Percentiles rank a stretch among this genome's conserved stretches.
phyloP scores from a whole-genome alignment of 2,329 filamentous ascomycete genomes.

The Paradendryphiella salina region DNA sequence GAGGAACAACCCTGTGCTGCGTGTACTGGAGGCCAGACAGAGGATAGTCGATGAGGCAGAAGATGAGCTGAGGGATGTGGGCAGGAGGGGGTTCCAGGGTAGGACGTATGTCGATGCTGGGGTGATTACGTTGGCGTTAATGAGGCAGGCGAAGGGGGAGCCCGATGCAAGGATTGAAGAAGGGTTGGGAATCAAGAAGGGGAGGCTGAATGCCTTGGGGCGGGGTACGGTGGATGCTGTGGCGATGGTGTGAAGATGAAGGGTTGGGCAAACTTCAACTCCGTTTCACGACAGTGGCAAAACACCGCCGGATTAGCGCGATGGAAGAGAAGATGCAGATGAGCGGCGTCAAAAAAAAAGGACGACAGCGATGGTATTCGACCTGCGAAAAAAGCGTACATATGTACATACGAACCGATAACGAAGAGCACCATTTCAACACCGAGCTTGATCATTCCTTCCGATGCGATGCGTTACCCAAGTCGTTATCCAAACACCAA shows the following conservation, averaged over 20 bases:
- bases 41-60: slow-evolving; percentile 58
- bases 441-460: slow-evolving; percentile 12
- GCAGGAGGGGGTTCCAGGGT: slow-evolving; percentile 48
- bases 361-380: slow-evolving; percentile 17
- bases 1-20: slow-evolving; percentile 58
- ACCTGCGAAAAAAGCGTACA: slow-evolving; percentile 19
- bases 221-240: slow-evolving; percentile 32
- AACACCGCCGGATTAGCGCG: neutral
- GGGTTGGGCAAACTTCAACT: too few relatives aligned
- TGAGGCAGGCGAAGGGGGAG: slow-evolving; percentile 37
- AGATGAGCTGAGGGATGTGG: slow-evolving; percentile 54
- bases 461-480: slow-evolving; percentile 27
- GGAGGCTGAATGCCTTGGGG: slow-evolving; percentile 36
- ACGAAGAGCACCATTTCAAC: slow-evolving; percentile 9
- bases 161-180: slow-evolving; percentile 37
- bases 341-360: neutral
- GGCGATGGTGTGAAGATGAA: slow-evolving; percentile 13
- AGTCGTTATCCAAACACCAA: slow-evolving; percentile 29
- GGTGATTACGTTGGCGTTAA: slow-evolving; percentile 46
- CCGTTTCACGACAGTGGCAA: neutral
- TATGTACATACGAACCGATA: slow-evolving; percentile 25
- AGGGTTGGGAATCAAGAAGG: slow-evolving; percentile 39
- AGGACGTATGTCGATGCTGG: slow-evolving; percentile 52
- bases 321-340: neutral
- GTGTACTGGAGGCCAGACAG: slow-evolving; percentile 57